Conservation (phyloP, 257 asterid genomes). For the Solanum peruvianum region DNA sequence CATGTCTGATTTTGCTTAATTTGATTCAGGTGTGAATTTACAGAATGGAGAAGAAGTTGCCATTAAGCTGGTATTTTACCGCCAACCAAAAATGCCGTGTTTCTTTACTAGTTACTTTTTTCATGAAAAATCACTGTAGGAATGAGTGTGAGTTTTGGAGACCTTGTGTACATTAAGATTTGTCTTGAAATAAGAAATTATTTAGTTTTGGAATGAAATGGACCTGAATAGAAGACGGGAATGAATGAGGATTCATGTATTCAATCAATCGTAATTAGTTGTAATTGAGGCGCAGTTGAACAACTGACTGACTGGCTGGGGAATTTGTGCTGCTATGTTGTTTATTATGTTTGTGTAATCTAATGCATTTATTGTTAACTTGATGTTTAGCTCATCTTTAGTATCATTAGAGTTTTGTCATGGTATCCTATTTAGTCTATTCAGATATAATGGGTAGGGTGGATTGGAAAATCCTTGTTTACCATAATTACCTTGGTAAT, state of each 20-base stretch:
- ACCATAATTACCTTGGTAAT: not conserved
- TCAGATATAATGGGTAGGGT: not conserved
- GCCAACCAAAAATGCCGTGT: no score
- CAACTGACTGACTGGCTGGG: not conserved
- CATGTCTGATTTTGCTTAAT: not conserved
- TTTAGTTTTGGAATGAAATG: not conserved
- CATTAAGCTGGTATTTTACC: conserved; percentile 55
- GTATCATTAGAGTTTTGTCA: not conserved
- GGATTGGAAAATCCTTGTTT: not conserved
- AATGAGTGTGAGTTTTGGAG: not conserved
- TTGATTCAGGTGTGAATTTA: conserved; percentile 59
- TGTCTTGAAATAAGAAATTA: not conserved
- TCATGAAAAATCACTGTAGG: not conserved
- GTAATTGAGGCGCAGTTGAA: not conserved
- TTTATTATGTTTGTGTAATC: not conserved
- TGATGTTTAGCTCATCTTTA: not conserved
- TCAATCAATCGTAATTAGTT: not conserved
- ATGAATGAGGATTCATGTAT: not conserved
- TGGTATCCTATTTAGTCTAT: not conserved
- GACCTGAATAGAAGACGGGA: not conserved
- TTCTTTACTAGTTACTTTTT: not conserved
- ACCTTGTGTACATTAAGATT: not conserved
- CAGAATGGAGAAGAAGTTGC: conserved; percentile 96
- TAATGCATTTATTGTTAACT: not conserved
- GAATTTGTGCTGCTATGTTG: not conserved